Conservation (phyloP, 2,329 filamentous ascomycete species). For the Alternaria incomplexa region DNA sequence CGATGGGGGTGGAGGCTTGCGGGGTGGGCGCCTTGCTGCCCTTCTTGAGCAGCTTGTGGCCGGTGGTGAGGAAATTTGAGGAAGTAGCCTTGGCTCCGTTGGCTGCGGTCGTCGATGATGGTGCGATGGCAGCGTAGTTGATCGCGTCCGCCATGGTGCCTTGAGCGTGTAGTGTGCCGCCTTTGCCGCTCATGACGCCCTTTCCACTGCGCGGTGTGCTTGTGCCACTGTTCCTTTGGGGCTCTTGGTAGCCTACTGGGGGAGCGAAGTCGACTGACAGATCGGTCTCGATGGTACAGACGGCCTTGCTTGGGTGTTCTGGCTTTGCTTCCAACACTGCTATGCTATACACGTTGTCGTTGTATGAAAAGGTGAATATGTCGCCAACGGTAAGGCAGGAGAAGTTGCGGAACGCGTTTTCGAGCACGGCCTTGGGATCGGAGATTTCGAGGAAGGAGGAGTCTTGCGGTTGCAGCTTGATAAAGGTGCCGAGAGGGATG, state of each 20-base stretch:
- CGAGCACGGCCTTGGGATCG: constrained; percentile 94
- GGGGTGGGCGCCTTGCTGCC: constrained; percentile 75
- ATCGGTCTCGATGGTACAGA: constrained; percentile 96
- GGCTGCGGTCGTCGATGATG: constrained; percentile 70
- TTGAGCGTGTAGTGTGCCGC: constrained; percentile 79
- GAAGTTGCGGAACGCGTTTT: constrained; percentile 96
- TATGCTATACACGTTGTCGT: constrained; percentile 91
- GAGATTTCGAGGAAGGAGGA: constrained; percentile 94
- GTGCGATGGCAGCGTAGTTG: constrained; percentile 91
- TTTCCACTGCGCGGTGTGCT: constrained; percentile 79
- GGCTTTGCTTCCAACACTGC: constrained; percentile 94
- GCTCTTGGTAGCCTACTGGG: constrained; percentile 92
- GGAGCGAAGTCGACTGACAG: constrained; percentile 95
- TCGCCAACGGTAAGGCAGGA: constrained; percentile 92
- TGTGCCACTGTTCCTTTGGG: constrained; percentile 78
- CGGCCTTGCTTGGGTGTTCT: constrained; percentile 77
- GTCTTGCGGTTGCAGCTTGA: constrained; percentile 96
- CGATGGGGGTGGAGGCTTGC: constrained; percentile 64
- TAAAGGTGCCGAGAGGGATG: constrained; percentile 84
- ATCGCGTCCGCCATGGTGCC: constrained; percentile 98
- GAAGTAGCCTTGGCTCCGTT: constrained; percentile 67
- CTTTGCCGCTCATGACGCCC: constrained; percentile 66
- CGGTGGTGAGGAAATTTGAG: constrained; percentile 80
- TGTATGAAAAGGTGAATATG: constrained; percentile 95
- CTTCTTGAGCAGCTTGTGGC: constrained; percentile 87